Evolutionary conservation across 2,329 filamentous ascomycete species (phyloP), one percentile per base, ranked within the genome.

Genomic region (Colletotrichum trifolii): DNA sequence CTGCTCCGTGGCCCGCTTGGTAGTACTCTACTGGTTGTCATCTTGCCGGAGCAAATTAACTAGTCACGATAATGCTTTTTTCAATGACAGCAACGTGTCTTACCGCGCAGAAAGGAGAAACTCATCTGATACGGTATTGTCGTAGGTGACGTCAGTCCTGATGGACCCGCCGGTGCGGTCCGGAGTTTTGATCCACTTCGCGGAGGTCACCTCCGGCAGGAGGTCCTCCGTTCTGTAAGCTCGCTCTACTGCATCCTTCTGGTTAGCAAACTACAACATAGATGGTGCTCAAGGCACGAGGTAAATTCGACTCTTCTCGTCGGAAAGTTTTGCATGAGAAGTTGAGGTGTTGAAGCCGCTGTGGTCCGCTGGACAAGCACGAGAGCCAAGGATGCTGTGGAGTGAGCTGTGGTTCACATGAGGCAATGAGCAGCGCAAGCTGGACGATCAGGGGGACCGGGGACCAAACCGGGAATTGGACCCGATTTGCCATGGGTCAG

Each of bases 201-300:
- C 57, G 62, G 58, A 62, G 52, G 11, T 47, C 1, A 52, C 12
- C 46, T 56, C 57, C 62, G 50, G 12, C 17, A 15, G 52, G 47
- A 56, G 45, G 52, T 34, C 1, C 35, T 42, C 62, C 39, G 39
- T 10, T 10, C 12, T 25, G 25, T 25, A 25, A 5, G 4, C 25
- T 25, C 25, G 25, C 25, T 25, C 25, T 25, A 5, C 25, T 25
- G 25, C 25, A 25, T 25, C 35, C 15, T 17, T 12, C 34, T 11
- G 8, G 8, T 11, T n/a, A 8, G 6, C 38, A 13, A 17, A 7
- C 7, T 40, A 35, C 25, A 12, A 35, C 9, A 53, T 17, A 13
- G 4, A 25, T n/a, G 36, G 43, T 10, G 15, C n/a, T 9, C 35
- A n/a, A 6, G 12, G 2, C 12, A 13, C 17, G 2, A 15, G 46